These are phyloP conservation scores for Leccinum fibrillosum DNA, from an alignment of 768 basidiomycete genomes.

Conservation along the genomic window DNA sequence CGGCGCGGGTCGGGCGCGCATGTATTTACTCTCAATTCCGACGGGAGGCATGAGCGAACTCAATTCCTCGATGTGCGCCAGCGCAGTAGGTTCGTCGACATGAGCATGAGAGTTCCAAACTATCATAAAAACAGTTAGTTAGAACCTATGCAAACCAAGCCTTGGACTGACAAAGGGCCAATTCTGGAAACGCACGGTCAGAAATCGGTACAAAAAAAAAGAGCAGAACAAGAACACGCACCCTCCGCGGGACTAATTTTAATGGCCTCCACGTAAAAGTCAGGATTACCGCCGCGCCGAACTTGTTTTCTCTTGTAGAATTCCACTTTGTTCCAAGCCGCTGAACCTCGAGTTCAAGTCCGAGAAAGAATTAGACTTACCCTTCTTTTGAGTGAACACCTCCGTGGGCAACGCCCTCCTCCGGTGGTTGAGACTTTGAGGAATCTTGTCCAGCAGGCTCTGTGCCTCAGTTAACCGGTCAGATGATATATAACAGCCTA, in stretches of 20 bases:
- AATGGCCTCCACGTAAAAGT: slow-evolving; percentile 50
- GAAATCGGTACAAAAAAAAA: background rate
- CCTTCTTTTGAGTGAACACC: slow-evolving; percentile 71
- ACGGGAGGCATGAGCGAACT: slow-evolving; percentile 46
- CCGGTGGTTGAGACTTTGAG: slow-evolving; percentile 53
- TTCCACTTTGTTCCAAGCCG: slow-evolving; percentile 43
- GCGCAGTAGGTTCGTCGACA: slow-evolving; percentile 49
- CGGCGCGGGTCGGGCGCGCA: background rate
- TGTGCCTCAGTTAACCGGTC: slow-evolving; percentile 58
- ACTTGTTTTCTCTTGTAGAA: slow-evolving; percentile 73
- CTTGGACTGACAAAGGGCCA: slow-evolving; percentile 60
- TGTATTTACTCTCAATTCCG: slow-evolving; percentile 31
- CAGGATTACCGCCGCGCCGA: slow-evolving; percentile 50
- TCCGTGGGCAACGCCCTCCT: slow-evolving; percentile 75
- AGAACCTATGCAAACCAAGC: background rate
- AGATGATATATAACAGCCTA: slow-evolving; percentile 62
- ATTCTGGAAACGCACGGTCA: slow-evolving; percentile 40
- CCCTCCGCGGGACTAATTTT: slow-evolving; percentile 72
- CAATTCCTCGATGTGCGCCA: slow-evolving; percentile 58
- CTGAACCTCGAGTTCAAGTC: background rate
- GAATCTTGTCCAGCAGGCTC: slow-evolving; percentile 58
- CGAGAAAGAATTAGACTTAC: slow-evolving; percentile 37
- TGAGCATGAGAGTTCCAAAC: slow-evolving; percentile 82
- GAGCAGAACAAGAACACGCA: slow-evolving; percentile 24
- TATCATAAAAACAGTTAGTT: slow-evolving; percentile 25